These are phyloP conservation scores for Sapria himalayana DNA, from an alignment of 345 rosid species.

Conservation along the genomic window DNA sequence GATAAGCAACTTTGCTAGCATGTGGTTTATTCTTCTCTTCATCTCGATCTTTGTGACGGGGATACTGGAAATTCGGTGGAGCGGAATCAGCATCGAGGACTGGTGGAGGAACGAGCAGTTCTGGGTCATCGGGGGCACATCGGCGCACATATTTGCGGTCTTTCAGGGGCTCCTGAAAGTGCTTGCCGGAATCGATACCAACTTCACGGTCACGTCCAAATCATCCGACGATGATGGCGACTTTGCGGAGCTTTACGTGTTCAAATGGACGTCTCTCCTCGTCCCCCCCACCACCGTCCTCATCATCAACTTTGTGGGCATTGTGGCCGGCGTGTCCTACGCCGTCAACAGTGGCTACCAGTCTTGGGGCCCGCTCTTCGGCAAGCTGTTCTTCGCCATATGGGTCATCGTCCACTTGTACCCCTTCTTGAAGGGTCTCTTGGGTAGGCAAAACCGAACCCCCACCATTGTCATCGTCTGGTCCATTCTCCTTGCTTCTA, in stretches of 20 bases:
- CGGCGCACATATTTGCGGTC: slow-evolving; percentile 94
- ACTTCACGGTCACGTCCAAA: slow-evolving; percentile 93
- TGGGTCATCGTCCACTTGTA: slow-evolving; percentile 97
- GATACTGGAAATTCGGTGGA: slow-evolving; percentile 89
- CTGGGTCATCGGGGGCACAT: slow-evolving; percentile 99
- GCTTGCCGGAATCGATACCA: slow-evolving; percentile 92
- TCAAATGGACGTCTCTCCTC: slow-evolving; percentile 97
- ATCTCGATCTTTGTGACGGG: slow-evolving; percentile 71
- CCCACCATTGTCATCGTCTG: slow-evolving; percentile 96
- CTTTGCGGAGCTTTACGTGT: slow-evolving; percentile 80
- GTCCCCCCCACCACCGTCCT: slow-evolving; percentile 93
- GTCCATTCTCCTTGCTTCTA: slow-evolving; percentile 95
- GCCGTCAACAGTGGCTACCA: slow-evolving; percentile 97
- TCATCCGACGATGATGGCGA: slow-evolving; percentile 93
- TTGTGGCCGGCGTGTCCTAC: slow-evolving; percentile 94
- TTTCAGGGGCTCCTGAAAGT: slow-evolving; percentile 95
- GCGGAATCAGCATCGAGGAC: slow-evolving; percentile 83
- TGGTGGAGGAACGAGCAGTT: slow-evolving; percentile 99
- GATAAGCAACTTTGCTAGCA: slow-evolving; percentile 97
- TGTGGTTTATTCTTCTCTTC: slow-evolving; percentile 95
- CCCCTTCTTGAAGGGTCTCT: slow-evolving; percentile 89
- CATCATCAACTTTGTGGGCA: slow-evolving; percentile 68
- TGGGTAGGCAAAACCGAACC: slow-evolving; percentile 93
- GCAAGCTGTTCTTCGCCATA: slow-evolving; percentile 84
- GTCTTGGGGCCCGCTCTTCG: slow-evolving; percentile 97